Evolutionary conservation across 371 early-diverging fungal genomes (phyloP).

Genomic region (Mortierella sp.): DNA sequence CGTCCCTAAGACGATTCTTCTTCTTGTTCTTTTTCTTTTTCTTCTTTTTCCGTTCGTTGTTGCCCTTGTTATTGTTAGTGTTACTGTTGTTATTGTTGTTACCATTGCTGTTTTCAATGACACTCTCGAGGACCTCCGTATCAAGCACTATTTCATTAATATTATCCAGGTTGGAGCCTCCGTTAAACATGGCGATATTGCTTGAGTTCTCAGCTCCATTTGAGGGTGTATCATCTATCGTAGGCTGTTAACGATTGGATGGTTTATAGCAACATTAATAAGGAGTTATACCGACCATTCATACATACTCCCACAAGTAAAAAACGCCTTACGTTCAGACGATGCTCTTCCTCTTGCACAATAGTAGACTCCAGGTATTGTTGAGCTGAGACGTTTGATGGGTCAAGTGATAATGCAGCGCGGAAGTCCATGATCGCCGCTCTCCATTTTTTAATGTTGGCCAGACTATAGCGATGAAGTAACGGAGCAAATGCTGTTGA

Average conservation of each 20-base stretch:
- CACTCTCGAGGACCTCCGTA: conserved; percentile 20
- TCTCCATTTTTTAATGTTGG: conserved; percentile 35
- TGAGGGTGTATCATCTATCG: not conserved
- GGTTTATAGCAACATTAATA: not conserved
- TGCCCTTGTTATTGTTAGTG: conserved; percentile 23
- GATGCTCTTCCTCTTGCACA: conserved; percentile 38
- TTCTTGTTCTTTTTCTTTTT: conserved; percentile 34
- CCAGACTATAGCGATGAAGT: conserved; percentile 18
- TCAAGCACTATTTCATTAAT: conserved; percentile 53
- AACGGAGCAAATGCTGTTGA: not conserved
- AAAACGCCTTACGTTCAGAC: conserved; percentile 24
- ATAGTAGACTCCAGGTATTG: conserved; percentile 47
- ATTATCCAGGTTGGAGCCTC: conserved; percentile 36
- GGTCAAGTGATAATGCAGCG: conserved; percentile 39
- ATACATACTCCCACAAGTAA: not conserved
- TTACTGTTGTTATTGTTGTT: conserved; percentile 35
- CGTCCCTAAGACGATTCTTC: conserved; percentile 19
- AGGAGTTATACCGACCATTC: not conserved
- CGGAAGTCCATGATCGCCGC: conserved; percentile 52
- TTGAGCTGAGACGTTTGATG: conserved; percentile 31
- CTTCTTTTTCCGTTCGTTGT: conserved; percentile 33
- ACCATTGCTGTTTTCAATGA: not conserved
- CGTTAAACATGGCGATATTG: not conserved
- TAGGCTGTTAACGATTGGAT: conserved; percentile 9
- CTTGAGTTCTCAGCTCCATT: not conserved